Evolutionary conservation across 495 filamentous ascomycete genomes (phyloP).

Genomic region (Penicillium soppii): DNA sequence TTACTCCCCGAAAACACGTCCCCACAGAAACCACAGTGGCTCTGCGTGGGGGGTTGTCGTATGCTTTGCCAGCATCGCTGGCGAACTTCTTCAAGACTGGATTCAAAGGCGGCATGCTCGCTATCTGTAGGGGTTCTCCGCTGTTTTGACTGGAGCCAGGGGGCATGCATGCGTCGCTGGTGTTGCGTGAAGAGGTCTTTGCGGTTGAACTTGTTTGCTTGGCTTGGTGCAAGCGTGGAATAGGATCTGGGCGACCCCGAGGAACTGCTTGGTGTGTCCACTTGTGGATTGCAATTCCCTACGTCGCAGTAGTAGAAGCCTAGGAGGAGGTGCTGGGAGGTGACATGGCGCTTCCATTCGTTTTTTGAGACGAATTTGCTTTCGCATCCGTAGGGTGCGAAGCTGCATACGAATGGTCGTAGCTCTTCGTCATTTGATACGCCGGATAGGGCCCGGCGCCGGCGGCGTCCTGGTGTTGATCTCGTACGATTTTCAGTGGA

Average conservation of each 20-base stretch:
- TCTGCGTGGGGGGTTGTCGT: constrained; percentile 59
- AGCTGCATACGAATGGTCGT: constrained; percentile 77
- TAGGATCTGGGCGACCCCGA: constrained; percentile 8
- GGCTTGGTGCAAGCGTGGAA: constrained; percentile 3
- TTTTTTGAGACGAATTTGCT: constrained; percentile 91
- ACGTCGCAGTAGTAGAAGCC: constrained; percentile 80
- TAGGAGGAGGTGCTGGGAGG: constrained; percentile 75
- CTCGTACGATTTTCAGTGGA: constrained; percentile 2
- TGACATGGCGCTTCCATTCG: constrained; percentile 93
- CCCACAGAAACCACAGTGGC: constrained; percentile 69
- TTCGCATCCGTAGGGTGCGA: constrained; percentile 76
- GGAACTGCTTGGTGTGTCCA: constrained; percentile 16
- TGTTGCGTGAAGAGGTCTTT: constrained; percentile 95
- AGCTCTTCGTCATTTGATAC: constrained; percentile 36
- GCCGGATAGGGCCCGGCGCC: constrained; percentile 2
- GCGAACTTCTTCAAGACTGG: constrained; percentile 33
- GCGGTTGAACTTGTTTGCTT: constrained; percentile 76
- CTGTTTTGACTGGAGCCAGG: constrained; percentile 30
- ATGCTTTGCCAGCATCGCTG: constrained; percentile 57
- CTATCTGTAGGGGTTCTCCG: constrained; percentile 36
- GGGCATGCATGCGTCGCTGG: constrained; percentile 85
- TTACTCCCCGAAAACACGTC: constrained; percentile 57
- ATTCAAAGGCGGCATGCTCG: constrained; percentile 31
- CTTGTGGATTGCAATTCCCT: constrained; percentile 49
- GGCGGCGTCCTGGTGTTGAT: constrained; percentile 9